Evolutionary conservation across 331 rosid species (phyloP).

Genomic region (Malus hybrid): DNA sequence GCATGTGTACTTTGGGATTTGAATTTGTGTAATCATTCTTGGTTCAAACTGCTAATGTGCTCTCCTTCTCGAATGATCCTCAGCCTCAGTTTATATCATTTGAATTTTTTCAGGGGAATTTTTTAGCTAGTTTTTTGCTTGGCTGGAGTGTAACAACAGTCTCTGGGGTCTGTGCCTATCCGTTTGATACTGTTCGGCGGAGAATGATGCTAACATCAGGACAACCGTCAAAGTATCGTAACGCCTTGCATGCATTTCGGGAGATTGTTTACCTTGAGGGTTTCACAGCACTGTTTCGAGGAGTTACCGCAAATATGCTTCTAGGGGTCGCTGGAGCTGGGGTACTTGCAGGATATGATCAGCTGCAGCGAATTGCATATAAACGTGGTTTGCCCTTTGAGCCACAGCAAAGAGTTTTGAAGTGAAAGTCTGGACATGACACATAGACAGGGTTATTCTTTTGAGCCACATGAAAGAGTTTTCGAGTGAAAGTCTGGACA

Average conservation of each 20-base stretch:
- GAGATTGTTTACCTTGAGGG: constrained; percentile 81
- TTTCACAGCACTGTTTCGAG: constrained; percentile 59
- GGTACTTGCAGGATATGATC: constrained; percentile 89
- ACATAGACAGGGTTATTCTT: not conserved
- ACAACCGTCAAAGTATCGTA: constrained; percentile 59
- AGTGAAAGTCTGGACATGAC: constrained; percentile 27
- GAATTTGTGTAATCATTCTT: not conserved
- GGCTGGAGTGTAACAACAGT: constrained; percentile 91
- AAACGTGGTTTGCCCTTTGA: constrained; percentile 26
- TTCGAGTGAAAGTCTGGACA: not conserved
- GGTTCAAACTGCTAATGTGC: not conserved
- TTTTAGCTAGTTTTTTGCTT: constrained; percentile 80
- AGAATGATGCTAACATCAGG: constrained; percentile 99
- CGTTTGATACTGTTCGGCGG: constrained; percentile 84
- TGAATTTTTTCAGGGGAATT: constrained; percentile 58
- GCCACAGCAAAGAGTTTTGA: constrained; percentile 34
- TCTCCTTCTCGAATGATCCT: not conserved
- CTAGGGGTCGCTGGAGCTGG: constrained; percentile 96
- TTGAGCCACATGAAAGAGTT: not conserved
- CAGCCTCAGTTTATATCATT: not conserved
- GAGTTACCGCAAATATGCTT: constrained; percentile 91
- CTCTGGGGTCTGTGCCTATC: constrained; percentile 89
- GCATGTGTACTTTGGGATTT: not conserved
- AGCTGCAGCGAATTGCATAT: constrained; percentile 51
- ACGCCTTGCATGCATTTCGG: constrained; percentile 57